Evolutionary conservation across 495 filamentous ascomycete genomes (phyloP).

Genomic region (Tuber borchii): DNA sequence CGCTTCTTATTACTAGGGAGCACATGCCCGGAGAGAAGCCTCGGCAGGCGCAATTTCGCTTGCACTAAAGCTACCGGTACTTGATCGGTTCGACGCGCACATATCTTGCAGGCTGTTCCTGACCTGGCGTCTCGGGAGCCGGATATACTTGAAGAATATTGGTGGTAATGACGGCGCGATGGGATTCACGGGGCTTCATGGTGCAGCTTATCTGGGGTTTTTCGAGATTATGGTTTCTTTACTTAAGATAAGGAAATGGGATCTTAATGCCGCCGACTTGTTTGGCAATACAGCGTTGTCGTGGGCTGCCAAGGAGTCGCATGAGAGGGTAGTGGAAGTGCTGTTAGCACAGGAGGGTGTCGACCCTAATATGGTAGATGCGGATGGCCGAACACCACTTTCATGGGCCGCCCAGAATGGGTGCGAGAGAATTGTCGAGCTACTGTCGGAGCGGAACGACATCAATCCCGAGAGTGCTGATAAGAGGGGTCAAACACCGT

Average conservation of each 20-base stretch:
- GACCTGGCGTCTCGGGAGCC: too few relatives aligned
- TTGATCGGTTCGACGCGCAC: background rate
- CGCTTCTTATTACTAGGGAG: background rate
- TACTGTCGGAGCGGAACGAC: too few relatives aligned
- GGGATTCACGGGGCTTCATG: background rate
- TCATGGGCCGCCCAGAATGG: too few relatives aligned
- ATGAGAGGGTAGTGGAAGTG: background rate
- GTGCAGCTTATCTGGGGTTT: background rate
- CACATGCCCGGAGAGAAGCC: background rate
- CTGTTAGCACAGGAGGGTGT: background rate
- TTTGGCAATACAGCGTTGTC: background rate
- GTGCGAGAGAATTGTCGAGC: too few relatives aligned
- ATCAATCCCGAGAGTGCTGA: too few relatives aligned
- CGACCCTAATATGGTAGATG: background rate
- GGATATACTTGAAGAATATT: too few relatives aligned
- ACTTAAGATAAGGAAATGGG: background rate
- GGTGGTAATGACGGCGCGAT: too few relatives aligned
- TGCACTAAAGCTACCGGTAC: background rate
- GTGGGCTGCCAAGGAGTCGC: background rate
- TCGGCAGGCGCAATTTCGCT: background rate
- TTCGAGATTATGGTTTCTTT: background rate
- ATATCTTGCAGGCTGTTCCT: background rate
- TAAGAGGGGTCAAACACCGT: background rate
- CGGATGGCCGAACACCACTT: too few relatives aligned
- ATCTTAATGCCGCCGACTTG: background rate